Evolutionary conservation across 2,329 filamentous ascomycete genomes (phyloP).

Genomic region (Apiospora kogelbergensis): DNA sequence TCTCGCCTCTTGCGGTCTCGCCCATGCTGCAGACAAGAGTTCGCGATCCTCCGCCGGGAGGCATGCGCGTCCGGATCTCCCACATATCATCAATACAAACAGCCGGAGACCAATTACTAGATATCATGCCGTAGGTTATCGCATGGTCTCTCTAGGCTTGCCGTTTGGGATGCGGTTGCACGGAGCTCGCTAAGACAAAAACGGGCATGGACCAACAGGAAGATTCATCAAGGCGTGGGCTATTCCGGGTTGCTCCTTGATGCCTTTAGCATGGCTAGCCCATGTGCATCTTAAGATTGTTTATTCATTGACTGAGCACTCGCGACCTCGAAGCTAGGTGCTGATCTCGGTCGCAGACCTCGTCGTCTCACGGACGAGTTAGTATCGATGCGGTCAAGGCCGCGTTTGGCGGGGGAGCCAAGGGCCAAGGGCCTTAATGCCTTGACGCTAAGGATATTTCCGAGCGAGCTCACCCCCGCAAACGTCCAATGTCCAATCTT

Average conservation of each 20-base stretch:
- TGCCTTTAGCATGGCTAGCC: neutral
- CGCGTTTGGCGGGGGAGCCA: neutral
- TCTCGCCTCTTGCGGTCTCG: neutral
- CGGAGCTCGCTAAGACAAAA: neutral
- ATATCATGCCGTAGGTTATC: neutral
- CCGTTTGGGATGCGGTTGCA: neutral
- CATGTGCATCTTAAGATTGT: neutral
- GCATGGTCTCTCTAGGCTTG: neutral
- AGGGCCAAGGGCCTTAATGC: too few species aligned
- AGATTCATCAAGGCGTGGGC: slow-evolving; percentile 2
- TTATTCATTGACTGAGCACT: neutral
- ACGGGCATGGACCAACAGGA: neutral
- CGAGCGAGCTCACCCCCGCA: neutral
- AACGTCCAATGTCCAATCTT: neutral
- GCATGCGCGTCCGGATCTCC: neutral
- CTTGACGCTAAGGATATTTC: neutral
- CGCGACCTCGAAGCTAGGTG: neutral
- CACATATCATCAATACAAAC: neutral
- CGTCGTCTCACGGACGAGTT: neutral
- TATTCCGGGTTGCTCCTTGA: neutral
- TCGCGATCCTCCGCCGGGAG: neutral
- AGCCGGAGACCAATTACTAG: neutral
- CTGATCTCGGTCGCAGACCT: neutral
- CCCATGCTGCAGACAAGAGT: neutral
- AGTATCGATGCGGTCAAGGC: neutral